Base-by-base conservation (phyloP, 108 stramenopile species). In the Pseudonitzschia delicatissima region DNA sequence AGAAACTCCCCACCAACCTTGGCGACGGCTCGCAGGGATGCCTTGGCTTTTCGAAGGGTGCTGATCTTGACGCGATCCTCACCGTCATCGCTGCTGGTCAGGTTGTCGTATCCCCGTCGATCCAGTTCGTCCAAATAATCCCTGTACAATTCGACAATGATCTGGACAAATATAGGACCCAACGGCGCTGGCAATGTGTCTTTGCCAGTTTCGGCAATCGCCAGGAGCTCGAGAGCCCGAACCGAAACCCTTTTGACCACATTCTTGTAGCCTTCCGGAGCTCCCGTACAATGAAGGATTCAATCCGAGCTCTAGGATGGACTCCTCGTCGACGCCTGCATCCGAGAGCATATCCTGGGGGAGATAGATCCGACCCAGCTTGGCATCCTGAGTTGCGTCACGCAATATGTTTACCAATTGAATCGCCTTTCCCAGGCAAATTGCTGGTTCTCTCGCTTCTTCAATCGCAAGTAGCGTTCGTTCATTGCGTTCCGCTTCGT, bases 121-220 rank as follows among this genome's bases (percentile, higher is more conserved):
- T 71, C 57, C 34, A 71, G 20, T 32, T 71, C 55, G 15, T 65
- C 13, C 52, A 71, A 67, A 21, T 71, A 71, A 20, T 59, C 70
- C 21, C 66, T 31, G 59, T 71, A 71, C 15, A 71, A 35, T 64
- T 71, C 70, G n/a, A 71, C 57, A 67, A 71, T 71, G 17, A 71
- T 55, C 34, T 71, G 70, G 0, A 71, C 70, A 15, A 71, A 67
- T 17, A 67, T 20, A 17, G 66, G 65, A 5, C 65, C 70, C 20
- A 71, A 18, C 6, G 53, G 53, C 25, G 53, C 65, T 27, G 70
- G 70, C 57, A 71, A 26, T 4, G 55, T 67, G 12, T 17, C 15
- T 21, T 67, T 67, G 15, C 70, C 70, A 2, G 18, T 15, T 67
- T 71, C 70, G 26, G 70, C 70, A 36, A 27, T 31, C 6, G 12